Evolutionary conservation across 495 filamentous ascomycete species (phyloP).

Genomic region (Terfezia claveryi): DNA sequence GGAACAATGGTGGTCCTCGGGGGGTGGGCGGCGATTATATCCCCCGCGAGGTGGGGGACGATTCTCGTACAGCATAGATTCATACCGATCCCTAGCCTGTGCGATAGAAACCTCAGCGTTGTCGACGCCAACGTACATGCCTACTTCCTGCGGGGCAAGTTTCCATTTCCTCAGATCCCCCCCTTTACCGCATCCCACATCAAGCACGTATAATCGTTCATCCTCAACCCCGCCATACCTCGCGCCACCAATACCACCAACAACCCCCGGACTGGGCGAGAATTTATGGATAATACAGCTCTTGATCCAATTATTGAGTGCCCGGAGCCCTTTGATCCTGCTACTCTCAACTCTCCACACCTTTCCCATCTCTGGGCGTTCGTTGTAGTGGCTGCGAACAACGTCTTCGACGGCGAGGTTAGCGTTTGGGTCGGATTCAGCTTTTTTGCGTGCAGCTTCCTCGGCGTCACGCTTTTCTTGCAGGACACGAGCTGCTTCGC

Average conservation of each 20-base stretch:
- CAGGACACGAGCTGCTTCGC: conserved; percentile 41
- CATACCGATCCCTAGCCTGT: conserved; percentile 69
- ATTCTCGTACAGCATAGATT: conserved; percentile 32
- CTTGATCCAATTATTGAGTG: conserved; percentile 98
- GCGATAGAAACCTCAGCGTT: conserved; percentile 77
- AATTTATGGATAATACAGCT: conserved; percentile 93
- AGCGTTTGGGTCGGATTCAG: background rate
- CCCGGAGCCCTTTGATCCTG: conserved; percentile 78
- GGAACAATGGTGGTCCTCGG: conserved; percentile 41
- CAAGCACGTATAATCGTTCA: conserved; percentile 42
- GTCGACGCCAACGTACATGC: conserved; percentile 80
- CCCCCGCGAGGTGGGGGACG: conserved; percentile 32
- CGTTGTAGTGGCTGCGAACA: conserved; percentile 83
- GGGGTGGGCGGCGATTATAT: conserved; percentile 24
- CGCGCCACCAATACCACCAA: background rate
- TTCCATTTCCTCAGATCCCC: conserved; percentile 94
- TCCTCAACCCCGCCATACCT: conserved; percentile 24
- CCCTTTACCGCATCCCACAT: conserved; percentile 91
- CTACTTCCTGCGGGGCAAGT: conserved; percentile 59
- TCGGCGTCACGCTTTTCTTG: conserved; percentile 33
- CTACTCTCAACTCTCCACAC: conserved; percentile 88
- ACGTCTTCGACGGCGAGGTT: conserved; percentile 43
- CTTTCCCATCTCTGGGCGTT: conserved; percentile 74
- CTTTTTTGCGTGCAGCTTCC: conserved; percentile 18
- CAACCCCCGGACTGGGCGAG: conserved; percentile 33